A percentile compares a stretch with the other conserved stretches of the same genome.
Conservation (phyloP, 208 protist genomes). For the Crithidia fasciculata region DNA sequence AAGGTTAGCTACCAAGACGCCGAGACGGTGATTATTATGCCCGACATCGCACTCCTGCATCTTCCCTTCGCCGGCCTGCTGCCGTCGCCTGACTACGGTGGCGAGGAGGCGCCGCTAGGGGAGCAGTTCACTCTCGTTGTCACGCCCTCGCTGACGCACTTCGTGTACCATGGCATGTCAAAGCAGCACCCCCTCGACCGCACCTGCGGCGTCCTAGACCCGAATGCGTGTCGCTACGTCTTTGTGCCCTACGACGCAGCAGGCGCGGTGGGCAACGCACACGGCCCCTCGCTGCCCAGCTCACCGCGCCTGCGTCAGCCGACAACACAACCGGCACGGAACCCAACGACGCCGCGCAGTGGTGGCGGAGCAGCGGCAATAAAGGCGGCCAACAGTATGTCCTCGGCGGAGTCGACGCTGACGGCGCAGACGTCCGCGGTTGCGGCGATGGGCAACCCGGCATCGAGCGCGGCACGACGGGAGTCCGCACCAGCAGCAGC, state of each 20-base stretch:
- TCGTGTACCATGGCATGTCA: slow-evolving; percentile 53
- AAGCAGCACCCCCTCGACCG: slow-evolving; percentile 7
- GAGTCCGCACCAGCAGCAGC: not conserved
- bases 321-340: too few species aligned
- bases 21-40: slow-evolving; percentile 77
- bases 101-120: slow-evolving; percentile 54
- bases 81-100: slow-evolving; percentile 41
- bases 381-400: not conserved
- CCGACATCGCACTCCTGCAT: slow-evolving; percentile 78
- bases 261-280: not conserved
- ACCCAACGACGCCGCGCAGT: too few species aligned
- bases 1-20: slow-evolving; percentile 40
- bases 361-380: too few species aligned
- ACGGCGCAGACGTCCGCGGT: slow-evolving; percentile 11
- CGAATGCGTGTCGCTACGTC: slow-evolving; percentile 29
- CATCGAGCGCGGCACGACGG: not conserved
- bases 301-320: slow-evolving; percentile 1
- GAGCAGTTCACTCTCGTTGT: slow-evolving; percentile 69
- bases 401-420: slow-evolving; percentile 18
- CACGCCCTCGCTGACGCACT: slow-evolving; percentile 68
- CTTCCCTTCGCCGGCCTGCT: slow-evolving; percentile 77
- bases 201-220: slow-evolving; percentile 27
- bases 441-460: not conserved
- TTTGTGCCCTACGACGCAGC: slow-evolving; percentile 32
- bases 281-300: not conserved